phyloP scores from a whole-genome alignment of 1,139 yeast genomes.

The Geotrichum carabidarum region DNA sequence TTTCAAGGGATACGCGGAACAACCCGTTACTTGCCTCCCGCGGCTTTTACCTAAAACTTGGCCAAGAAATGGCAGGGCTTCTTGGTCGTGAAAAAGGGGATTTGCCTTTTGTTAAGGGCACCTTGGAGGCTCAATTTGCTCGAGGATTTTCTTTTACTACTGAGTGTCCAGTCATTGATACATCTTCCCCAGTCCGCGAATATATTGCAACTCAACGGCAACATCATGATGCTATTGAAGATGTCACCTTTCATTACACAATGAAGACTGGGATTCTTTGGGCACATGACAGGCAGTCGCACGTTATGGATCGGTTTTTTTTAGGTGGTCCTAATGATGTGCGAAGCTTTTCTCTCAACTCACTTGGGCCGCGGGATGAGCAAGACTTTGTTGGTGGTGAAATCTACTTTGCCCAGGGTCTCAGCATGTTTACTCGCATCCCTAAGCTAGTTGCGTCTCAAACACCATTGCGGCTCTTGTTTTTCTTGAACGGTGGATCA shows the following conservation, averaged over 20 bases:
- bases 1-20: conserved; percentile 35
- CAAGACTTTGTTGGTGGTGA: conserved; percentile 69
- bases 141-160: conserved; percentile 13
- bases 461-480: conserved; percentile 64
- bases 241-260: conserved; percentile 23
- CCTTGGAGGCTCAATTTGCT: conserved; percentile 33
- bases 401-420: conserved; percentile 62
- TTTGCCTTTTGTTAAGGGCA: conserved; percentile 35
- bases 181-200: conserved; percentile 8
- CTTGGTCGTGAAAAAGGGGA: conserved; percentile 30
- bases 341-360: conserved; percentile 68
- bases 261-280: conserved; percentile 30
- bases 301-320: conserved; percentile 48
- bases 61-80: conserved; percentile 55
- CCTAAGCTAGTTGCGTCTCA: conserved; percentile 48
- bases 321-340: conserved; percentile 85
- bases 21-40: conserved; percentile 35
- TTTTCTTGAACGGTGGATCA: conserved; percentile 70
- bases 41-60: conserved; percentile 53
- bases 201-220: conserved; percentile 7
- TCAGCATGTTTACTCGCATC: conserved; percentile 58
- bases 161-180: neutral
- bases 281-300: conserved; percentile 30
- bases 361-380: conserved; percentile 77
- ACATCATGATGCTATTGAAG: conserved; percentile 12